Evolutionary conservation across 768 basidiomycete species (phyloP).

Genomic region (Tubosaeta sp.): DNA sequence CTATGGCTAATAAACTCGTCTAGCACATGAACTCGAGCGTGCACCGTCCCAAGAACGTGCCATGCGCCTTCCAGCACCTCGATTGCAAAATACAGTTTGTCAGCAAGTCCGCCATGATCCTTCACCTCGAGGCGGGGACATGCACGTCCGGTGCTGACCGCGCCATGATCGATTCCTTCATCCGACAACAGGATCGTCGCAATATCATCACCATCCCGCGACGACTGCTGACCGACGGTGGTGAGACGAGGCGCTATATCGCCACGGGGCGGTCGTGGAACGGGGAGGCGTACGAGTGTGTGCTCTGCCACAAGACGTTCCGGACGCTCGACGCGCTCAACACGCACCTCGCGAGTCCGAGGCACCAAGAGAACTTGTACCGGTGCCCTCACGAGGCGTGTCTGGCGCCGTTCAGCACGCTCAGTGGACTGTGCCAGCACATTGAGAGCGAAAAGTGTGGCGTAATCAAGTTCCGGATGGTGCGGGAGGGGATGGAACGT

Average conservation of each 20-base stretch:
- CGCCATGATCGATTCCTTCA: constrained; percentile 30
- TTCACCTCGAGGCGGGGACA: constrained; percentile 59
- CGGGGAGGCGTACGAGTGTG: constrained; percentile 52
- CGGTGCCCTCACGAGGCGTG: constrained; percentile 51
- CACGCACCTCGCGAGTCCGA: constrained; percentile 60
- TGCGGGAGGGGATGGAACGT: constrained; percentile 36
- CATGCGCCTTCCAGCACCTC: constrained; percentile 30
- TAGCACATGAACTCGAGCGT: constrained; percentile 52
- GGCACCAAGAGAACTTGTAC: constrained; percentile 50
- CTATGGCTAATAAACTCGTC: background rate
- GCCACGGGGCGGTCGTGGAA: constrained; percentile 42
- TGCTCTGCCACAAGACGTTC: constrained; percentile 50
- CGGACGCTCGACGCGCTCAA: constrained; percentile 45
- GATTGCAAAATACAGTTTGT: constrained; percentile 49
- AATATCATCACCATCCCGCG: constrained; percentile 54
- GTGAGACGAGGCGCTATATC: background rate
- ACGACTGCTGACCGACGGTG: constrained; percentile 41
- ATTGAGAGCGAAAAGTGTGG: constrained; percentile 62
- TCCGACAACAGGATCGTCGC: constrained; percentile 41
- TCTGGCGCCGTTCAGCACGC: constrained; percentile 38
- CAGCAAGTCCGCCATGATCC: constrained; percentile 49
- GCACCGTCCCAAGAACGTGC: constrained; percentile 40
- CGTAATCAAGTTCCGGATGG: constrained; percentile 34
- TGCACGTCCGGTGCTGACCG: constrained; percentile 51
- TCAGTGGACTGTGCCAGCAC: constrained; percentile 59